These are phyloP conservation scores for Hericium erinaceus DNA, from an alignment of 768 basidiomycete species.

Conservation along the genomic window DNA sequence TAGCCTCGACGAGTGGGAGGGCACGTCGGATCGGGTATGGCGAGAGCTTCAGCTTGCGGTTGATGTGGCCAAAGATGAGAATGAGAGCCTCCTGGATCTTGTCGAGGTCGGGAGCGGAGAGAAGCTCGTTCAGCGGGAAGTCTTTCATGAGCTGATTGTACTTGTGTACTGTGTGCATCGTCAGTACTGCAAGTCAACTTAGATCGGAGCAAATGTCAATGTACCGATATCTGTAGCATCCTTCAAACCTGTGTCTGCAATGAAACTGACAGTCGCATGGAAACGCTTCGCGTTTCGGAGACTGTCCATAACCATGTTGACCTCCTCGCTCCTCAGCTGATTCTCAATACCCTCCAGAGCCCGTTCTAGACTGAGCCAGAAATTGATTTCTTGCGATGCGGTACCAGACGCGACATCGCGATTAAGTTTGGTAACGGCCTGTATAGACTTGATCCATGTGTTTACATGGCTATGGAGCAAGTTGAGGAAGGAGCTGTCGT, in stretches of 20 bases:
- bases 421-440: conserved; percentile 91
- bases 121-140: conserved; percentile 92
- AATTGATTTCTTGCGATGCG: conserved; percentile 98
- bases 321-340: conserved; percentile 86
- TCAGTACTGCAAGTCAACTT: not conserved
- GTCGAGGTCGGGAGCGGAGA: conserved; percentile 92
- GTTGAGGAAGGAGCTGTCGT: conserved; percentile 89
- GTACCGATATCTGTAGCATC: conserved; percentile 83
- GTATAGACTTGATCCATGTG: conserved; percentile 96
- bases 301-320: conserved; percentile 89
- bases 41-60: conserved; percentile 90
- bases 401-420: conserved; percentile 91
- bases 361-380: conserved; percentile 92
- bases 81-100: conserved; percentile 87
- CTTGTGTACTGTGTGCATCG: conserved; percentile 64
- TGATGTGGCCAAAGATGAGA: conserved; percentile 88
- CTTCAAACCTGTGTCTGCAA: conserved; percentile 94
- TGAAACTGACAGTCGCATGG: conserved; percentile 94
- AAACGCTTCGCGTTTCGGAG: conserved; percentile 94
- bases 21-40: conserved; percentile 96
- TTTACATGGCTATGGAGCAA: conserved; percentile 90
- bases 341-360: conserved; percentile 90
- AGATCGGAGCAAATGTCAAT: conserved; percentile 16
- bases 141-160: conserved; percentile 99
- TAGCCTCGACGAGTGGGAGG: conserved; percentile 94